Evolutionary conservation across 345 rosid species (phyloP).

Genomic region (Mallotus nudiflorus): DNA sequence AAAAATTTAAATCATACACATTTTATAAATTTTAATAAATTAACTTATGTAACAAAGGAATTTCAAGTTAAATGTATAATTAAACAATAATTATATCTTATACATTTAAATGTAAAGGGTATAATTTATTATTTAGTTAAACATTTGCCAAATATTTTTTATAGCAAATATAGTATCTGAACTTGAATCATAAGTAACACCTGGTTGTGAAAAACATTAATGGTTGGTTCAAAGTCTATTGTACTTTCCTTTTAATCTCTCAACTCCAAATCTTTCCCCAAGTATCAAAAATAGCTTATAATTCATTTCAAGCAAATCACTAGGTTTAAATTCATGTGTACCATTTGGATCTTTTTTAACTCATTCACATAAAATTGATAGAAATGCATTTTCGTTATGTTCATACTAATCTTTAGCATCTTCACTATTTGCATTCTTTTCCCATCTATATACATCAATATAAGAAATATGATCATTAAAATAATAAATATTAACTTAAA

Average conservation of each 20-base stretch:
- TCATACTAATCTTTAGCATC: not conserved
- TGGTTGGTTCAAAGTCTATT: not conserved
- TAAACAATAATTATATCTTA: too few species aligned
- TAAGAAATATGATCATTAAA: too few species aligned
- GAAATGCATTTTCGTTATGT: constrained; percentile 2
- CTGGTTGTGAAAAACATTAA: not conserved
- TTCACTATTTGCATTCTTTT: not conserved
- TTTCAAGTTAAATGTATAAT: too few species aligned
- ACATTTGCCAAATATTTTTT: constrained; percentile 1
- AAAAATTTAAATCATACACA: too few species aligned
- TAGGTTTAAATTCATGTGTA: not conserved
- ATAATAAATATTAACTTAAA: too few species aligned
- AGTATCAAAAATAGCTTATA: not conserved
- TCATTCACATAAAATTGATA: not conserved
- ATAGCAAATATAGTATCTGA: too few species aligned
- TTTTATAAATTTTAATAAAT: too few species aligned
- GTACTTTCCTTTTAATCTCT: not conserved
- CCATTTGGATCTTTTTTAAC: constrained; percentile 3
- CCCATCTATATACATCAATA: too few species aligned
- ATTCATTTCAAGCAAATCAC: constrained; percentile 7
- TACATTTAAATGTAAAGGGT: too few species aligned
- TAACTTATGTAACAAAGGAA: too few species aligned
- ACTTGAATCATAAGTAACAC: not conserved
- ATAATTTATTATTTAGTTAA: not conserved
- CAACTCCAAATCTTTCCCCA: not conserved